Evolutionary conservation across 140 eudicot genomes (phyloP), one percentile per base, ranked within the genome.

Genomic region (Stevia rebaudiana): DNA sequence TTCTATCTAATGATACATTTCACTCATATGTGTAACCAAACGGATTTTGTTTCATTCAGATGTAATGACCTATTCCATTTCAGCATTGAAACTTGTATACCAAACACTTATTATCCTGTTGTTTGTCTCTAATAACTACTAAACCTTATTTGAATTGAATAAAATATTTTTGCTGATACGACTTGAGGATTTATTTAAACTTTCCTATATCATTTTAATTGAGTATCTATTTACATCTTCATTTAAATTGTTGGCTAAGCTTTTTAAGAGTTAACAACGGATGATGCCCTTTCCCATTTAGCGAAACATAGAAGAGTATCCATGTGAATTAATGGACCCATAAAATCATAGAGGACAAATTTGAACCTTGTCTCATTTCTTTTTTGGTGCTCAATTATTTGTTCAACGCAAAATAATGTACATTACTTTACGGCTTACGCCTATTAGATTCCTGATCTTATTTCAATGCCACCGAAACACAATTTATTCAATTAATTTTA

Each of bases 321-420:
- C 75, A 70, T 70, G 62, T 70, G 75, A 56, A 59, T 47, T 31
- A 47, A 19, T 37, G 75, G 69, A 60, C 75, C 75, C 69, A 35
- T 70, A 36, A 60, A 70, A 60, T 59, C 75, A 35, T 8, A 52
- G 40, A 70, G 48, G 53, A 70, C 75, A 47, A 59, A 70, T 35
- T 59, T 36, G 28, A 33, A 59, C 41, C 69, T 60, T 70, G 68
- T 70, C 69, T 70, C 21, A 15, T 60, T n/a, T 69, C 17, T 35
- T n/a, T 54, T 70, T 46, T 47, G 41, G 39, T 30, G 11, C 55
- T 70, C 75, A 23, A 70, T 59, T 70, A 70, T 70, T 70, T 59
- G 59, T 44, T 37, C 75, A 48, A 47, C 75, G 40, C 75, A 60
- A 59, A 46, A 21, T 21, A 47, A 59, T 48, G 41, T 28, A n/a